Evolutionary conservation across 164 flowering plant species (phyloP).

Genomic region (Malania oleifera): DNA sequence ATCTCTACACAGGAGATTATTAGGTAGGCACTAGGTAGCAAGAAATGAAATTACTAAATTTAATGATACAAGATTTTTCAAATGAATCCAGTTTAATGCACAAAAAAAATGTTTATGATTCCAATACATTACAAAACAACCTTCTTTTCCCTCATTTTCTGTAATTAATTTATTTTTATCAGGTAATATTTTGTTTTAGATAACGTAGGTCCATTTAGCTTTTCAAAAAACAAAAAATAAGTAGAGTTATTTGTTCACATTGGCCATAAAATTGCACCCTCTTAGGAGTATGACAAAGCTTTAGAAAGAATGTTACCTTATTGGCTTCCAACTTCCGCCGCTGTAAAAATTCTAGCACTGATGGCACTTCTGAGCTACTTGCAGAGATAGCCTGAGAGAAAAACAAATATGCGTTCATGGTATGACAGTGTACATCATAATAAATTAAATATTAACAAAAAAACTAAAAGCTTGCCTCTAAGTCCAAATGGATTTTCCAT

Average conservation of each 20-base stretch:
- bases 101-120: background rate
- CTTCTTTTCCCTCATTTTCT: too few species aligned
- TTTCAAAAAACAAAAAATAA: too few species aligned
- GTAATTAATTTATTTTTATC: too few species aligned
- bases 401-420: conserved; percentile 8
- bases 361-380: conserved; percentile 85
- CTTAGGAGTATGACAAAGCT: background rate
- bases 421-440: background rate
- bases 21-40: background rate
- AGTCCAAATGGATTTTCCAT: conserved; percentile 86
- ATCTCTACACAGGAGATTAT: background rate
- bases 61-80: too few species aligned
- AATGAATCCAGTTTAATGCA: background rate
- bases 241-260: too few species aligned
- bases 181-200: too few species aligned
- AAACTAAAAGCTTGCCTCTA: conserved; percentile 55
- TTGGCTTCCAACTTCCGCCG: conserved; percentile 66
- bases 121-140: background rate
- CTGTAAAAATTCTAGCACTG: conserved; percentile 84
- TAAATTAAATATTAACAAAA: background rate
- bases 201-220: too few species aligned
- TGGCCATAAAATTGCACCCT: background rate
- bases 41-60: background rate
- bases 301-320: conserved; percentile 41
- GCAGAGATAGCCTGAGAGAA: conserved; percentile 80